Evolutionary conservation across 176 grass and related monocot species (phyloP), one percentile per base, ranked within the genome.

Genomic region (Alloteropsis semialata): DNA sequence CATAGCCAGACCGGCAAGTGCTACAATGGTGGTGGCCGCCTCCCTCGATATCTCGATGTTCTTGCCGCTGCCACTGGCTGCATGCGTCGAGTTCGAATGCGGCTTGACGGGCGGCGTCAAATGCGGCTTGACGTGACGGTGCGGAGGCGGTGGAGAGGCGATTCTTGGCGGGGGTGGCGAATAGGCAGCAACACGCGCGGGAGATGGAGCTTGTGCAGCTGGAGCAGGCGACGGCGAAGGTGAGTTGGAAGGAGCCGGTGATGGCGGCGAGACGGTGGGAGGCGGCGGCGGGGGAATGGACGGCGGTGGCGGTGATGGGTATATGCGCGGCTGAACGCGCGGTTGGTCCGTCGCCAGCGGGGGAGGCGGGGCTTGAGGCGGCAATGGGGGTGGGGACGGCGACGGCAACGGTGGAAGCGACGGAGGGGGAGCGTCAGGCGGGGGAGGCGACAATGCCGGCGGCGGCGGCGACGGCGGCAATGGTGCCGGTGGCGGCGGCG

Each of bases 31-130:
- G 38, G 89, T 85, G 66, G 88, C 88, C 22, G 84, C 81, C 18
- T 79, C 88, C 74, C 84, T 87, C 10, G 88, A 90, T 83, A 90
- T 90, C 34, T 90, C 88, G 50, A 90, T 90, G 84, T 90, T 90
- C 50, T 83, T 87, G 59, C 60, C 33, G 1, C 29, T 44, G 45
- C 76, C 65, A 18, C 76, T 46, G 21, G 77, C 10, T 19, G 67
- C 65, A 14, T 24, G 77, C 3, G 85, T 88, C 11, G 89, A 85
- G 77, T 91, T 88, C 1, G 50, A 66, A 34, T 81, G 82, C 25
- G 85, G 60, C 85, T 57, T 72, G 64, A 6, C 14, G 22, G 77
- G 69, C 32, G 77, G 81, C 2, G 14, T 29, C 1, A 70, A 77
- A 88, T 85, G 86, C 12, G 81, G 77, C 79, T 46, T 86, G 25